Base-by-base conservation (phyloP, 73 alveolate genomes). In the Uronychia binucleata region DNA sequence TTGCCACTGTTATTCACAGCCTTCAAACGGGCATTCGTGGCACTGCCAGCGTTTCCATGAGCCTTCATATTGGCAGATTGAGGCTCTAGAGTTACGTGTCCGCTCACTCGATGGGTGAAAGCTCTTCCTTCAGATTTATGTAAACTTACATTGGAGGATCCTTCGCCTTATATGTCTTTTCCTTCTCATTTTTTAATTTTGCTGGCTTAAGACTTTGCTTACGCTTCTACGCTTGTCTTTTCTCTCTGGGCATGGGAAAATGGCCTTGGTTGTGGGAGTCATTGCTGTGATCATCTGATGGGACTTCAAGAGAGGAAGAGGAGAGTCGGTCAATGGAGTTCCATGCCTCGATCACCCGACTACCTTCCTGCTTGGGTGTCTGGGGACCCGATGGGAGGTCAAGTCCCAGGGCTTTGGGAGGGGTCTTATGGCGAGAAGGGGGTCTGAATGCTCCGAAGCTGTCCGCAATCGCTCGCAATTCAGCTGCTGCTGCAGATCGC, bases 391-490 rank as follows among this genome's bases (percentile, higher is more conserved):
- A 46, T 46, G 67, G 67, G n/a, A 46, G 19, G 19, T 46, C 67
- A 46, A 46, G 67, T 5, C 67, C 67, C 67, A 46, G 19, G 19
- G 67, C 67, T 46, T 19, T 46, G 5, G 67, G 67, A 11, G 67
- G 67, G 19, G 67, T 46, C 19, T 46, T 46, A 46, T 46, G 67
- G 5, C 67, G 5, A 11, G 67, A 46, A 46, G 67, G 67, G 67
- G 67, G 67, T 19, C 67, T 46, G 67, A 46, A 46, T 11, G 67
- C 67, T 46, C 67, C 67, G 67, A 46, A 46, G 67, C 67, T 46
- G 5, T 19, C 67, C 19, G 67, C 67, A 46, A 46, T 5, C 67
- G 67, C 67, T 46, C 67, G 5, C 19, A 46, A 46, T 46, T 46
- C 67, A 11, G 67, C 67, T 11, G 67, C 67, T 11, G 67, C 67